Percentiles rank a stretch among this genome's conserved stretches.
These are phyloP conservation scores for Alternaria metachromatica DNA, from an alignment of 2,329 filamentous ascomycete species.

Conservation along the genomic window DNA sequence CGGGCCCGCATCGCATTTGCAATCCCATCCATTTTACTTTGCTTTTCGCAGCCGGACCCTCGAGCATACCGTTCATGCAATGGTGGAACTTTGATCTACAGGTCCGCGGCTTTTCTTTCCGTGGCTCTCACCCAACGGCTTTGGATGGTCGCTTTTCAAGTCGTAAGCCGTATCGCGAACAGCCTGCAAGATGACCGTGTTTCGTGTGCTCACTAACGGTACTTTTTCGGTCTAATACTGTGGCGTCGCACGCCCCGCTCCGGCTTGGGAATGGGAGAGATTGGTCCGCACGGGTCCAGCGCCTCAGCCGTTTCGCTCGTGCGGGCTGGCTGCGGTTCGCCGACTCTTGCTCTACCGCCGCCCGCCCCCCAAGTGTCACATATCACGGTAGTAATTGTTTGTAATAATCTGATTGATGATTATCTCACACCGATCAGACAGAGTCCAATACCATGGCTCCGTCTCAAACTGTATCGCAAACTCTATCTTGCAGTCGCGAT, in stretches of 20 bases:
- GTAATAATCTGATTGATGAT: background rate
- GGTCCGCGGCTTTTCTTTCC: background rate
- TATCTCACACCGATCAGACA: background rate
- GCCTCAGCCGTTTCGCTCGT: background rate
- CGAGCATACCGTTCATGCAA: conserved; percentile 7
- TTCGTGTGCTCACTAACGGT: conserved; percentile 2
- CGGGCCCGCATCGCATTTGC: background rate
- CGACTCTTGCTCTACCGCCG: background rate
- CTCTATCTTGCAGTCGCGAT: background rate
- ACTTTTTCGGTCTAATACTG: background rate
- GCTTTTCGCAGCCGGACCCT: background rate
- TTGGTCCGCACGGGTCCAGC: background rate
- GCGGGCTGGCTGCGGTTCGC: background rate
- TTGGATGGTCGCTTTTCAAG: background rate
- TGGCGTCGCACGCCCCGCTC: background rate
- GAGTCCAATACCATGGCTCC: background rate
- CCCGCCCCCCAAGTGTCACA: background rate
- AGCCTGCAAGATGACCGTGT: conserved; percentile 3
- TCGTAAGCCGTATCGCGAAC: background rate
- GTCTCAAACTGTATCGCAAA: background rate
- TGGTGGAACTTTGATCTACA: background rate
- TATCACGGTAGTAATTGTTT: background rate
- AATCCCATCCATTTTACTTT: background rate
- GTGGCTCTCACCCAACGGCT: background rate
- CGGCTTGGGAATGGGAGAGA: background rate